Evolutionary conservation across 768 basidiomycete species (phyloP).

Genomic region (Macrocybe gigantea): DNA sequence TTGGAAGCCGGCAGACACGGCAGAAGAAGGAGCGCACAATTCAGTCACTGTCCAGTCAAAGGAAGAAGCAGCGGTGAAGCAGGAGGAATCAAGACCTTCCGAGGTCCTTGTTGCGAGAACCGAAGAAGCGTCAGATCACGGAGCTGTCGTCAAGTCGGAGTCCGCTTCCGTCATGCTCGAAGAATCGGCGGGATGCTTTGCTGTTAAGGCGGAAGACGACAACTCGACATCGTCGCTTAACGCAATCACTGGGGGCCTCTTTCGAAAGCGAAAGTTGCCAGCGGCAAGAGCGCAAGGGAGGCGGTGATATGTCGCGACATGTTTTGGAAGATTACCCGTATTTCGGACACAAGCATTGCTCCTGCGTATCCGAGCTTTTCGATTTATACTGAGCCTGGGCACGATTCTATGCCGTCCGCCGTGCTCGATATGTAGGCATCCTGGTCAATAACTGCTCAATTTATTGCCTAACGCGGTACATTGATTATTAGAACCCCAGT

Average conservation of each 20-base stretch:
- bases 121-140: no score
- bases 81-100: constrained; percentile 3
- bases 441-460: no score
- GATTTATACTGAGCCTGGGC: no score
- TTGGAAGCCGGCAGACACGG: constrained; percentile 19
- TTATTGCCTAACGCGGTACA: not conserved
- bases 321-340: no score
- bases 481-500: constrained; percentile 52
- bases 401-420: no score
- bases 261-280: constrained; percentile 27
- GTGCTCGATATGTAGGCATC: no score
- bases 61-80: constrained; percentile 1
- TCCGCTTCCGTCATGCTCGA: not conserved
- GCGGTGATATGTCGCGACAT: no score
- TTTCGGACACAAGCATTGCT: no score
- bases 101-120: no score
- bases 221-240: not conserved
- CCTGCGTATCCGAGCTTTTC: no score
- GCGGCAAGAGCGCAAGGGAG: not conserved
- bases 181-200: no score
- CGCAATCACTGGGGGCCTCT: constrained; percentile 11
- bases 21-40: not conserved
- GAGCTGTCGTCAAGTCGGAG: not conserved
- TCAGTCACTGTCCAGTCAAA: not conserved
- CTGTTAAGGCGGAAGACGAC: constrained; percentile 3